Evolutionary conservation across 805 yeast genomes (phyloP), one percentile per base, ranked within the genome.

Genomic region (Yarrowia sp.): DNA sequence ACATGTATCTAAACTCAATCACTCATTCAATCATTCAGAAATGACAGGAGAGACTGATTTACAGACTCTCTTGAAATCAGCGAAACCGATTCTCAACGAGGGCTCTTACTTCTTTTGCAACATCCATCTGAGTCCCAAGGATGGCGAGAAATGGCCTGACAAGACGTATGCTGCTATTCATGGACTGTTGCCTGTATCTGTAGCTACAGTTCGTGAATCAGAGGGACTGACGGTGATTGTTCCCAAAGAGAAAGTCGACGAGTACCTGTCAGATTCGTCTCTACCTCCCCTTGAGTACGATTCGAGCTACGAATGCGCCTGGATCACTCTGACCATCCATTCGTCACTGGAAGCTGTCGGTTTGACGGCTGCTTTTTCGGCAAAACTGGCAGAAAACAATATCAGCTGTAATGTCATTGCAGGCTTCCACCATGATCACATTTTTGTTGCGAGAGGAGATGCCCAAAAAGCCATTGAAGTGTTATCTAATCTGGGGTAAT

Each of bases 291-390:
- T 59, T 35, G 65, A 59, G 32, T 45, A 59, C 52, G 65, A 59
- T 26, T 36, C 50, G 3, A 45, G 35, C 36, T 59, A 59, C 35
- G 65, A 59, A 22, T 59, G 65, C 14, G 41, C 42, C 2, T 59
- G 65, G 65, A 59, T 59, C 65, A 59, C 65, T 7, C 15, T 59
- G 50, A 59, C 65, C 8, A 45, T 59, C 14, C 65, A 59, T 14
- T 59, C 65, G 11, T 59, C 65, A 8, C n/a, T 59, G 50, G 65
- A 59, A 35, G 65, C 65, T 14, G 65, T 59, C 4, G 65, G 65
- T 14, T 15, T 59, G 36, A 59, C 65, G 7, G 65, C 65, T 8
- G 65, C 65, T 3, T 59, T 59, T 36, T 59, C 65, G 5, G 52
- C 50, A 2, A 22, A 45, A 26, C 12, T 59, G 42, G 65, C 65